Conservation (phyloP, 345 rosid genomes). For the Sisymbrium altissimum region DNA sequence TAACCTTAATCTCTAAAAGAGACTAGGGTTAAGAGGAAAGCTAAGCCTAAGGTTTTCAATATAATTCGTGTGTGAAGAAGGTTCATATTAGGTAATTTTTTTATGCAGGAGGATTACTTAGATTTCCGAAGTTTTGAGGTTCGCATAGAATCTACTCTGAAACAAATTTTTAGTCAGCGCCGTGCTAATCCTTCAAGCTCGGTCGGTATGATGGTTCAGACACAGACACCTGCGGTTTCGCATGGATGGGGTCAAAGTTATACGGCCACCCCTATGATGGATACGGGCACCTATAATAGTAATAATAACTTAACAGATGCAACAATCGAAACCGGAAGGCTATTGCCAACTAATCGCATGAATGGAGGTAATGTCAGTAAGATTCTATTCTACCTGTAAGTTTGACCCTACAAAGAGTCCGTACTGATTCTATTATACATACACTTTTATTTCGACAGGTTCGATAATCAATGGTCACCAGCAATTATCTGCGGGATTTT, state of each 20-base stretch:
- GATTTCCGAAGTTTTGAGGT: conserved; percentile 57
- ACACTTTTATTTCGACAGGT: conserved; percentile 43
- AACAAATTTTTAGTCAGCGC: conserved; percentile 40
- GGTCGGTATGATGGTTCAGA: conserved; percentile 70
- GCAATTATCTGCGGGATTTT: conserved; percentile 56
- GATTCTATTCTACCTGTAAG: conserved; percentile 16
- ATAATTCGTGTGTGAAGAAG: too few relatives aligned
- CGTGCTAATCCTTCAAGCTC: conserved; percentile 55
- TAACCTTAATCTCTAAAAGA: too few relatives aligned
- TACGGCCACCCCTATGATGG: conserved; percentile 53
- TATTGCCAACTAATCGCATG: conserved; percentile 51
- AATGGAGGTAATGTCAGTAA: conserved; percentile 48
- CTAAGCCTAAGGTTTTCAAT: too few relatives aligned
- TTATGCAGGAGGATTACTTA: conserved; percentile 71
- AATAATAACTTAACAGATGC: conserved; percentile 48
- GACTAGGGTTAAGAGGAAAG: too few relatives aligned
- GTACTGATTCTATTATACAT: background rate
- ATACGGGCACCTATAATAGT: conserved; percentile 41
- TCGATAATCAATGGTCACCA: conserved; percentile 59
- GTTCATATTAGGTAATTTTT: background rate
- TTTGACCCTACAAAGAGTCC: conserved; percentile 14
- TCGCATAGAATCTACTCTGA: conserved; percentile 51
- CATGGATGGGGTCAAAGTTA: conserved; percentile 51
- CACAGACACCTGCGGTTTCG: conserved; percentile 80
- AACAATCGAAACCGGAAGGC: conserved; percentile 46